Evolutionary conservation across 2,329 filamentous ascomycete genomes (phyloP).

Genomic region (Tolypocladium inflatum): DNA sequence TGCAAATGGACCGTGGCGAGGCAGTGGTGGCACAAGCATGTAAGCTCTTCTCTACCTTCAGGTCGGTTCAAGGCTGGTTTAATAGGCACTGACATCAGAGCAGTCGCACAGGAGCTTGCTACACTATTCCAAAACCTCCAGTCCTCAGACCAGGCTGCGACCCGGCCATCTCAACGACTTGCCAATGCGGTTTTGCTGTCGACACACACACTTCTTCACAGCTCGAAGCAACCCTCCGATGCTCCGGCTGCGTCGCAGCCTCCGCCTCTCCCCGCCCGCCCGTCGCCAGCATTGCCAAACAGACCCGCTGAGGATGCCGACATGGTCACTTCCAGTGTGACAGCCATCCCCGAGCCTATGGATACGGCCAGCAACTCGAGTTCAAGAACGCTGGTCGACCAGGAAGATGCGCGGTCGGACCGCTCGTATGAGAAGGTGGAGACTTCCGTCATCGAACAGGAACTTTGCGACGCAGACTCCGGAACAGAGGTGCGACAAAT

Average conservation of each 20-base stretch:
- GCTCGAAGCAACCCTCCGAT: constrained; percentile 17
- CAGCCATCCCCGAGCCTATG: constrained; percentile 15
- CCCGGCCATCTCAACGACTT: constrained; percentile 66
- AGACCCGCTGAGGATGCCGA: constrained; percentile 21
- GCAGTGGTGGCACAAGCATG: constrained; percentile 63
- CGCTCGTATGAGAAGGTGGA: constrained; percentile 25
- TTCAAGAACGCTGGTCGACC: constrained; percentile 42
- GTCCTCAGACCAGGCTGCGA: constrained; percentile 47
- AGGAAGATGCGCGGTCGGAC: constrained; percentile 25
- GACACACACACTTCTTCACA: constrained; percentile 27
- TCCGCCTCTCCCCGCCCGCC: constrained; percentile 41
- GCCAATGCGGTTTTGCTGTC: constrained; percentile 69
- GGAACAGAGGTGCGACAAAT: constrained; percentile 3
- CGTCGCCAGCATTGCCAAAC: constrained; percentile 27
- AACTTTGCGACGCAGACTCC: constrained; percentile 11
- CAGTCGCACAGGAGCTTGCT: constrained; percentile 67
- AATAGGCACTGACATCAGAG: not conserved
- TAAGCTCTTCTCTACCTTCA: constrained; percentile 33
- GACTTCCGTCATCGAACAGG: constrained; percentile 3
- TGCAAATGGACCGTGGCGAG: constrained; percentile 42
- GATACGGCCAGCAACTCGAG: constrained; percentile 39
- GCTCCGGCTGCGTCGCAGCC: constrained; percentile 17
- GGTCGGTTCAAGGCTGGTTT: not conserved
- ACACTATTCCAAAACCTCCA: constrained; percentile 63
- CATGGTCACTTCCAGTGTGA: constrained; percentile 22